Conservation (phyloP, 2,329 filamentous ascomycete genomes). For the Xylariomycetidae sp. region DNA sequence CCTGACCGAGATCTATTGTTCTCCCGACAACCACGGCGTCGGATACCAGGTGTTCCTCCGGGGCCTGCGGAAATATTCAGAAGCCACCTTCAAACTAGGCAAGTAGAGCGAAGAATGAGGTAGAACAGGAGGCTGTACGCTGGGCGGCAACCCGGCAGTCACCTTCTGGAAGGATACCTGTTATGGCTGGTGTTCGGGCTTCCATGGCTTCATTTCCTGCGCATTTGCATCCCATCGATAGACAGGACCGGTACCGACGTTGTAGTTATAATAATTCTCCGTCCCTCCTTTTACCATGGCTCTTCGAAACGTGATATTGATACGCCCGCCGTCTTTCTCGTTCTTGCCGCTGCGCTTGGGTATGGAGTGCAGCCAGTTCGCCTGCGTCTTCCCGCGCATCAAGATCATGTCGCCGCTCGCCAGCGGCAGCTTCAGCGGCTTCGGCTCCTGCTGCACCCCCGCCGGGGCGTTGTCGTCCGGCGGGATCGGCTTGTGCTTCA, state of each 20-base stretch:
- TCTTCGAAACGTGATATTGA: slow-evolving; percentile 74
- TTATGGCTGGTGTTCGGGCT: slow-evolving; percentile 2
- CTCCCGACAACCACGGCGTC: slow-evolving; percentile 73
- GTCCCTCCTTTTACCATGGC: slow-evolving; percentile 69
- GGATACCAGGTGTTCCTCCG: slow-evolving; percentile 92
- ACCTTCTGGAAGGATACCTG: not conserved
- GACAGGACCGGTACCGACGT: slow-evolving; percentile 66
- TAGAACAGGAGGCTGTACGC: not conserved
- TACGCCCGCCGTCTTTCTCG: slow-evolving; percentile 57
- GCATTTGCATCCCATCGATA: slow-evolving; percentile 60
- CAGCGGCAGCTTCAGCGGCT: slow-evolving; percentile 48
- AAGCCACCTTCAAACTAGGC: slow-evolving; percentile 84
- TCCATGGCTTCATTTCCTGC: slow-evolving; percentile 45
- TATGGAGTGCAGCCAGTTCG: slow-evolving; percentile 72
- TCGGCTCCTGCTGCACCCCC: slow-evolving; percentile 20
- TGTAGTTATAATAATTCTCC: slow-evolving; percentile 82
- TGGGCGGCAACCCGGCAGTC: too few species aligned
- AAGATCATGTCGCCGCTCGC: slow-evolving; percentile 72
- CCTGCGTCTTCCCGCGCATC: slow-evolving; percentile 72
- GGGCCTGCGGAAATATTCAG: slow-evolving; percentile 77
- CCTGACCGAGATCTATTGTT: slow-evolving; percentile 86
- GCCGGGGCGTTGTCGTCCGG: slow-evolving; percentile 22
- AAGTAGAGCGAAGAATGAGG: slow-evolving; percentile 35
- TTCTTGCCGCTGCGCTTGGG: slow-evolving; percentile 67
- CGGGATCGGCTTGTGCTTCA: slow-evolving; percentile 68